A percentile compares a stretch with the other conserved stretches of the same genome.
phyloP scores from a whole-genome alignment of 2,329 filamentous ascomycete species.

The Trichophyton equinum region DNA sequence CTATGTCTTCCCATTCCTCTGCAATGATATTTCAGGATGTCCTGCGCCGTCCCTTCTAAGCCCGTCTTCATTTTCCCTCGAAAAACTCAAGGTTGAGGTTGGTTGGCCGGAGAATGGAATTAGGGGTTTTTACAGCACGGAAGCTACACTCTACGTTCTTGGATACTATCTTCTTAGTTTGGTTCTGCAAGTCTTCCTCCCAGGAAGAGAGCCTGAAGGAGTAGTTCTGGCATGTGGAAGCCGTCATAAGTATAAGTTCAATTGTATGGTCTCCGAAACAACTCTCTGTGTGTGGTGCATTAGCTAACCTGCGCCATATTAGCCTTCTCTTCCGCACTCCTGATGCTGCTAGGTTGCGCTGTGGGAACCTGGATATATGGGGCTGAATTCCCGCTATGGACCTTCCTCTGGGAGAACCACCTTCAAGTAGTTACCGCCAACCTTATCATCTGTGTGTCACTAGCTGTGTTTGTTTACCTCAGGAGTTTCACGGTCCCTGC shows the following conservation, averaged over 20 bases:
- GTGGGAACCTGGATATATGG: slow-evolving; percentile 66
- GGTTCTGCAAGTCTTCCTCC: slow-evolving; percentile 62
- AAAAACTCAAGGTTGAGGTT: slow-evolving; percentile 62
- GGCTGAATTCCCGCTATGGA: slow-evolving; percentile 75
- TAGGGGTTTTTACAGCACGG: slow-evolving; percentile 54
- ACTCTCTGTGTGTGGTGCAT: slow-evolving; percentile 5
- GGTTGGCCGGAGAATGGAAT: slow-evolving; percentile 67
- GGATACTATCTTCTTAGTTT: slow-evolving; percentile 69
- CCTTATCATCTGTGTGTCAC: slow-evolving; percentile 57
- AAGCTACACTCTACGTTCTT: slow-evolving; percentile 55
- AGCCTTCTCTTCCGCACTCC: slow-evolving; percentile 65
- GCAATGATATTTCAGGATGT: slow-evolving; percentile 87
- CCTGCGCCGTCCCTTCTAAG: slow-evolving; percentile 68
- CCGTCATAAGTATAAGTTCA: slow-evolving; percentile 70
- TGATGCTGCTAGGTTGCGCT: slow-evolving; percentile 56
- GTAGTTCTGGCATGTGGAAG: slow-evolving; percentile 57
- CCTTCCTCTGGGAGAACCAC: slow-evolving; percentile 85
- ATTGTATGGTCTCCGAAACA: slow-evolving; percentile 39
- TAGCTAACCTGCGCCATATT: slow-evolving; percentile 12
- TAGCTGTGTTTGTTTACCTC: slow-evolving; percentile 70
- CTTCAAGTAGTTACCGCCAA: slow-evolving; percentile 74
- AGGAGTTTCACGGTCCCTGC: slow-evolving; percentile 66
- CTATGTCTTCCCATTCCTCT: slow-evolving; percentile 69
- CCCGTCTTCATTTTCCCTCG: slow-evolving; percentile 57
- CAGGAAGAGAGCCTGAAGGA: slow-evolving; percentile 59